These are phyloP conservation scores for Mortierella claussenii DNA, from an alignment of 192 early-diverging fungal species.

Conservation along the genomic window DNA sequence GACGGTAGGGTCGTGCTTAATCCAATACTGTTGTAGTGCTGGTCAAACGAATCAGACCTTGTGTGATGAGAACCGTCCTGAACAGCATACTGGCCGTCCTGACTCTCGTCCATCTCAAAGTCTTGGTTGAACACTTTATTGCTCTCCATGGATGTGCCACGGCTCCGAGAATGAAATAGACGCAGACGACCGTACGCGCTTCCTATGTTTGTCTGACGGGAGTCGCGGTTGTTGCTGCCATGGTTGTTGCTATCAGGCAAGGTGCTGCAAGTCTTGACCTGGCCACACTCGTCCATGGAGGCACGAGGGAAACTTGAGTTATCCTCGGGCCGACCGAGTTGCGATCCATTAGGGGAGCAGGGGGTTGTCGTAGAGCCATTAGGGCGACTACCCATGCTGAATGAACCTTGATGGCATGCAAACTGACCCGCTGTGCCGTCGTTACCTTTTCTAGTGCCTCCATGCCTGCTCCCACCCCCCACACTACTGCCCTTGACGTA, in stretches of 20 bases:
- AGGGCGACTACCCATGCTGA: background rate
- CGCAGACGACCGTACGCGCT: conserved; percentile 6
- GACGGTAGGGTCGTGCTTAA: no score
- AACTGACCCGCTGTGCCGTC: no score
- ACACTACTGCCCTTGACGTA: background rate
- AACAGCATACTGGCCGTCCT: background rate
- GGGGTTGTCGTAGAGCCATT: background rate
- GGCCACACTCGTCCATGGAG: background rate
- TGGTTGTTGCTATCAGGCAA: background rate
- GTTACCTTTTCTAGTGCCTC: background rate
- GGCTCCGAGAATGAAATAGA: conserved; percentile 17
- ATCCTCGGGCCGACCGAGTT: background rate
- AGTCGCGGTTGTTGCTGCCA: background rate
- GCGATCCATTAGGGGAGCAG: conserved; percentile 3
- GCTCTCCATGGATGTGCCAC: conserved; percentile 36
- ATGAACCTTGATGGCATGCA: background rate
- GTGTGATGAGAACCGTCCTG: conserved; percentile 1
- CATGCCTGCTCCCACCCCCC: background rate
- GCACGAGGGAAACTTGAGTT: background rate
- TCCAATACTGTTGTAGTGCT: conserved; percentile 17
- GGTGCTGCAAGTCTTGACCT: background rate
- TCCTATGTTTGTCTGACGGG: background rate
- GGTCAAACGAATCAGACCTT: conserved; percentile 14
- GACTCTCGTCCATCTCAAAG: conserved; percentile 15
- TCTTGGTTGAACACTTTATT: conserved; percentile 30